phyloP scores from a whole-genome alignment of 768 basidiomycete genomes.

The Leccinum uliginosum region DNA sequence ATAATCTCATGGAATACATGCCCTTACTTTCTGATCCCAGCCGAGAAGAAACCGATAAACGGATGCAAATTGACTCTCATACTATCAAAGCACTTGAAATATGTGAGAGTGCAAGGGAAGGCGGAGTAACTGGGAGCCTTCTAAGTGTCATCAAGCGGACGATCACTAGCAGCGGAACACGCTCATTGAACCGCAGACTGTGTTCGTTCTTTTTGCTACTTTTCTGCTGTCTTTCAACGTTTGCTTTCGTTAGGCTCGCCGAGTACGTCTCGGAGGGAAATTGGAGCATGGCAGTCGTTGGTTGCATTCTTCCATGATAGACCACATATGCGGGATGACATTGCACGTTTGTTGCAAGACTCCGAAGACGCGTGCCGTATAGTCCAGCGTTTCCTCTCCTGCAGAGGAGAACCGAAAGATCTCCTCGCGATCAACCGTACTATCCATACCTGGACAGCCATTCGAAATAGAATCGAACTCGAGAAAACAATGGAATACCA shows the following conservation, averaged over 20 bases:
- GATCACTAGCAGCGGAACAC: slow-evolving; percentile 69
- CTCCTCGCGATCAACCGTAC: slow-evolving; percentile 61
- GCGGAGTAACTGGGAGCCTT: slow-evolving; percentile 69
- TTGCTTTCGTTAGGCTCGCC: slow-evolving; percentile 61
- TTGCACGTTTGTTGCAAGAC: slow-evolving; percentile 49
- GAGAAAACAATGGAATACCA: slow-evolving; percentile 52
- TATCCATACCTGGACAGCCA: slow-evolving; percentile 53
- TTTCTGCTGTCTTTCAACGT: slow-evolving; percentile 13
- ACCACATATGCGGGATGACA: slow-evolving; percentile 61
- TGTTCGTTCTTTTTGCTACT: slow-evolving; percentile 43
- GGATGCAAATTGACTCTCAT: slow-evolving; percentile 89
- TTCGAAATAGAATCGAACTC: slow-evolving; percentile 47
- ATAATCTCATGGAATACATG: slow-evolving; percentile 75
- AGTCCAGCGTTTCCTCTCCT: slow-evolving; percentile 70
- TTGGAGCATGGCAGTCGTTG: slow-evolving; percentile 69
- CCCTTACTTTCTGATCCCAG: slow-evolving; percentile 56
- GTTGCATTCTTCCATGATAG: slow-evolving; percentile 65
- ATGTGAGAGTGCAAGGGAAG: slow-evolving; percentile 68
- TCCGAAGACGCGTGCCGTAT: slow-evolving; percentile 72
- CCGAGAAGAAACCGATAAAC: slow-evolving; percentile 47
- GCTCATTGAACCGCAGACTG: slow-evolving; percentile 71
- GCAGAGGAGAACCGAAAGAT: slow-evolving; percentile 63
- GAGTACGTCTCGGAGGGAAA: slow-evolving; percentile 69
- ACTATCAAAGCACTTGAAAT: slow-evolving; percentile 89
- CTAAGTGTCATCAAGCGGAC: slow-evolving; percentile 74